Percentiles rank a stretch among this genome's conserved stretches.
phyloP scores from a whole-genome alignment of 2,329 filamentous ascomycete genomes.

The Keithomyces neogunnii region DNA sequence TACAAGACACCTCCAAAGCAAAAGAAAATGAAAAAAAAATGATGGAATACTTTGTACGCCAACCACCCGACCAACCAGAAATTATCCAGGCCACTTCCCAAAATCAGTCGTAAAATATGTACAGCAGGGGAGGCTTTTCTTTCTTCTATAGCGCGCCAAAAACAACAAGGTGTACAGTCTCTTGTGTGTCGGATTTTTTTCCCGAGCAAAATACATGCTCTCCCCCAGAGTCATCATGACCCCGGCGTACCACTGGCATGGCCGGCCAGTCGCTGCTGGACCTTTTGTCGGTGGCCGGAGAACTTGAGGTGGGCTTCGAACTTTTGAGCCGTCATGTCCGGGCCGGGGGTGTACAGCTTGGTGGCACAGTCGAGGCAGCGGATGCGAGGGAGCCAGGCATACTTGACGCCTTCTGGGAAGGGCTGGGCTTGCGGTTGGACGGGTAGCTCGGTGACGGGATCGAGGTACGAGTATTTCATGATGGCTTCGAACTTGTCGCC shows the following conservation, averaged over 20 bases:
- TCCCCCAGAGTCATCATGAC: background rate
- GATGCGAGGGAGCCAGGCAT: slow-evolving; percentile 81
- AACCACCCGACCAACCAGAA: background rate
- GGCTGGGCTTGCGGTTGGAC: slow-evolving; percentile 48
- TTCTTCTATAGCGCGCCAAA: background rate
- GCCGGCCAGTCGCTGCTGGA: slow-evolving; percentile 30
- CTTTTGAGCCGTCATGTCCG: slow-evolving; percentile 75
- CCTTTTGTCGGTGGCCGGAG: slow-evolving; percentile 65
- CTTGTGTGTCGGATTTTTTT: background rate
- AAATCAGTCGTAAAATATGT: background rate
- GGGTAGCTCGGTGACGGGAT: slow-evolving; percentile 59
- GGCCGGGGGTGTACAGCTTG: slow-evolving; percentile 87
- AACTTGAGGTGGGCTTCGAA: slow-evolving; percentile 93
- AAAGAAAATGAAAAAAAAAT: background rate
- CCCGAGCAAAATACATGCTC: background rate
- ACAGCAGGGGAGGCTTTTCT: no score
- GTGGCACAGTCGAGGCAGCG: slow-evolving; percentile 87
- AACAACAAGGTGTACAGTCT: background rate
- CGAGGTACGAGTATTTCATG: slow-evolving; percentile 84
- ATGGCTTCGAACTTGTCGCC: slow-evolving; percentile 74
- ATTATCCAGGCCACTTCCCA: background rate
- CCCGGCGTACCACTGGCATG: slow-evolving; percentile 10
- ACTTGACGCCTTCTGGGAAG: slow-evolving; percentile 57
- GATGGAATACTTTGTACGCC: background rate
- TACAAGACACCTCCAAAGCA: background rate